Base-by-base conservation (phyloP, 2,329 filamentous ascomycete species). In the Didymella pomorum region DNA sequence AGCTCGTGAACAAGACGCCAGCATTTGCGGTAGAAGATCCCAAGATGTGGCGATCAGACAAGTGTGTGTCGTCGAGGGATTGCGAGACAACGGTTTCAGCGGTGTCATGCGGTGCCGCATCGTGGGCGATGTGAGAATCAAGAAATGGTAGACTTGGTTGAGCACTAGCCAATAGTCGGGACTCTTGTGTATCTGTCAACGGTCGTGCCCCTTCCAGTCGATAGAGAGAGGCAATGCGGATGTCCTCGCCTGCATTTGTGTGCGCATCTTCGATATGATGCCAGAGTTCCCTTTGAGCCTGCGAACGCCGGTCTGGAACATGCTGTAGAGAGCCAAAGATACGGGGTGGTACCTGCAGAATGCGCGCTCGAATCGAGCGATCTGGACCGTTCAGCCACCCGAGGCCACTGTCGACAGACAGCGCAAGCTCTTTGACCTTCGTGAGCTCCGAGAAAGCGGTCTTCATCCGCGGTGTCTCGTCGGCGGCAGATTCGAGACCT, bases 341-440 rank as follows among this genome's bases (percentile, higher is more conserved):
- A 9, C 70, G 62, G 26, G 76, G 71, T 20, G 72, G 74, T 1
- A 77, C 77, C 18, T 79, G 75, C 45, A 83, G 78, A 20, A 83
- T 77, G 6, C 78, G 78, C 44, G 82, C 82, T 20, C 79, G 74
- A 37, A 82, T 76, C 0, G 81, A 83, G 18, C 81, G 76, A 70
- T 90, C 87, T 1, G 87, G 85, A 0, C 88, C 87, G 45, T 79
- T 78, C 11, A 91, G 80, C 81, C 87, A 91, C 11, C 89, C 89
- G 35, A 91, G 79, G 10, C 89, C 88, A 55, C 83, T 87, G 68
- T 90, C 86, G 39, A 90, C 82, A 18, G 86, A 89, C 3, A 92
- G 75, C 0, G 85, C 89, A n/a, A 92, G 80, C 60, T 90, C 87
- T 33, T 79, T 80, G 2, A 88, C 83, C 9, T 81, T 79, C 2